Percentiles rank a stretch among this genome's conserved stretches.
phyloP scores from a whole-genome alignment of 2,329 filamentous ascomycete species.

The Hypoxylon sp. region DNA sequence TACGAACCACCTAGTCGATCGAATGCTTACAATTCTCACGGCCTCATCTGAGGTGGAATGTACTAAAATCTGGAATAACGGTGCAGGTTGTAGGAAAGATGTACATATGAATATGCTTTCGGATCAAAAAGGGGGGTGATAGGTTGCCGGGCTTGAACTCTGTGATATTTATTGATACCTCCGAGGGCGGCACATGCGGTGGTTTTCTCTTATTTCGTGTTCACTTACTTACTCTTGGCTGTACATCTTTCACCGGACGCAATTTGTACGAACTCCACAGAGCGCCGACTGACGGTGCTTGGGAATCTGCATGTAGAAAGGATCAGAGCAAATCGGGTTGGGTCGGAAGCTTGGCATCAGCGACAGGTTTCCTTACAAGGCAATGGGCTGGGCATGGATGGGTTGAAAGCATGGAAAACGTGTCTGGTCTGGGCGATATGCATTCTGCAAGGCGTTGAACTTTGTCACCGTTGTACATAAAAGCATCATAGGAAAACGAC shows the following conservation, averaged over 20 bases:
- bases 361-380: conserved; percentile 35
- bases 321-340: conserved; percentile 35
- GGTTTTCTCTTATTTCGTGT: conserved; percentile 12
- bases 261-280: conserved; percentile 16
- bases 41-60: conserved; percentile 43
- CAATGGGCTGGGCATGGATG: conserved; percentile 19
- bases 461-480: conserved; percentile 15
- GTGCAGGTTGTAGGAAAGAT: background rate
- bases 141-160: background rate
- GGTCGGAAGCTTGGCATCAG: conserved; percentile 40
- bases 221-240: conserved; percentile 13
- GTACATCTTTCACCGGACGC: conserved; percentile 14
- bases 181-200: conserved; percentile 21
- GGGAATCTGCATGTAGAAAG: conserved; percentile 27
- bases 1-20: conserved; percentile 78
- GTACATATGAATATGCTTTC: conserved; percentile 25
- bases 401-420: conserved; percentile 28
- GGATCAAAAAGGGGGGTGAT: conserved; percentile 3
- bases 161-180: conserved; percentile 29
- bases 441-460: conserved; percentile 32
- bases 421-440: conserved; percentile 27
- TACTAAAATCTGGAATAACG: background rate
- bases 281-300: conserved; percentile 18
- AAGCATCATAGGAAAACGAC: conserved; percentile 4
- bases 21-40: conserved; percentile 47